A percentile compares a stretch with the other conserved stretches of the same genome.
Conservation (phyloP, 345 rosid species). For the Salix dunnii region DNA sequence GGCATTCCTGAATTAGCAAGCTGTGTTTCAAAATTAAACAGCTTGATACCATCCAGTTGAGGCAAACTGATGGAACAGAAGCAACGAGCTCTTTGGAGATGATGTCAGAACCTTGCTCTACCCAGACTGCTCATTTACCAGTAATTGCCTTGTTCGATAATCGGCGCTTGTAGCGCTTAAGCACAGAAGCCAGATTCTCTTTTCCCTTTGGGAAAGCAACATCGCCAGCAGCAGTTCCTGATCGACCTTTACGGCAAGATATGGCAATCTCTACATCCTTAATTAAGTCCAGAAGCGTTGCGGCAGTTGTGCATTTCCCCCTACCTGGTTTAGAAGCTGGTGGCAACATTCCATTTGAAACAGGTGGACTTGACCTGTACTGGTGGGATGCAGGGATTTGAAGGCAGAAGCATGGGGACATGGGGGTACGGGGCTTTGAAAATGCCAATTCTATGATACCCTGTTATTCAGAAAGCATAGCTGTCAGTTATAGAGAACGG, state of each 20-base stretch:
- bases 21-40: constrained; percentile 32
- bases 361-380: constrained; percentile 50
- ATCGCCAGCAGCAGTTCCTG: constrained; percentile 95
- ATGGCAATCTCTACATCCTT: constrained; percentile 92
- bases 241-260: constrained; percentile 83
- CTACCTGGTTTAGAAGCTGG: constrained; percentile 64
- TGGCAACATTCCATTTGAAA: constrained; percentile 69
- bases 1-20: constrained; percentile 12
- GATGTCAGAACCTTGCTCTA: constrained; percentile 35
- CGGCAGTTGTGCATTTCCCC: constrained; percentile 76
- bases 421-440: constrained; percentile 63
- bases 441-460: constrained; percentile 85
- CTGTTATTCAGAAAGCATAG: constrained; percentile 35
- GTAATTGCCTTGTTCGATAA: constrained; percentile 50
- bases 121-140: constrained; percentile 35
- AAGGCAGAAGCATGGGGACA: constrained; percentile 84
- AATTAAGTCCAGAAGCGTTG: constrained; percentile 60
- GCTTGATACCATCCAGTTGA: constrained; percentile 21
- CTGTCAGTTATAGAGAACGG: neutral
- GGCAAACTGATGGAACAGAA: neutral
- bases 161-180: constrained; percentile 90
- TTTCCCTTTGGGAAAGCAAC: constrained; percentile 95
- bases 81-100: constrained; percentile 28
- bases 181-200: constrained; percentile 93
- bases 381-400: constrained; percentile 52